Percentiles rank a stretch among this genome's conserved stretches.
phyloP scores from a whole-genome alignment of 305 asterid genomes.

The Stenogyne calaminthoides region DNA sequence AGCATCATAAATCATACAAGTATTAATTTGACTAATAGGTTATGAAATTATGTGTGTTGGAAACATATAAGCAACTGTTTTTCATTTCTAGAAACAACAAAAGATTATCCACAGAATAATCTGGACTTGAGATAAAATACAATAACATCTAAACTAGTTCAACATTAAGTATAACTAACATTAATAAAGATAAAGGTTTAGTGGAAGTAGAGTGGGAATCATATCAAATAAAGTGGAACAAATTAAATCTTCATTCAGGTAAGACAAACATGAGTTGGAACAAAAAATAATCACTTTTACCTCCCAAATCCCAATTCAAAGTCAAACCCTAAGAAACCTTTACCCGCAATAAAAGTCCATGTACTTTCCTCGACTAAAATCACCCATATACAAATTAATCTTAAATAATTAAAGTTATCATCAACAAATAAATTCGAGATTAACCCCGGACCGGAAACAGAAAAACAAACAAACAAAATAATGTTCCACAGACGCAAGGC shows the following conservation, averaged over 20 bases:
- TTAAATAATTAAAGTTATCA: conserved; percentile 17
- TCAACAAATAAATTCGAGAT: conserved; percentile 21
- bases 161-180: conserved; percentile 7
- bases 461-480: neutral
- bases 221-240: neutral
- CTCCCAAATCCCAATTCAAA: conserved; percentile 42
- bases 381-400: conserved; percentile 26
- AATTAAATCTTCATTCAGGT: conserved; percentile 15
- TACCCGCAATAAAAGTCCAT: conserved; percentile 12
- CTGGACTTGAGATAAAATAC: neutral
- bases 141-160: conserved; percentile 1
- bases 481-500: conserved; percentile 22
- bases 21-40: conserved; percentile 8
- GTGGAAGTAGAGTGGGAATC: neutral
- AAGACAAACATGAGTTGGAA: conserved; percentile 11
- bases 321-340: conserved; percentile 45
- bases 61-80: neutral
- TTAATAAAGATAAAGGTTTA: neutral
- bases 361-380: conserved; percentile 24
- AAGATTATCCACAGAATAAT: neutral
- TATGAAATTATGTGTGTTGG: neutral
- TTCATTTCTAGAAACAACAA: neutral
- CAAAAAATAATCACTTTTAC: conserved; percentile 26
- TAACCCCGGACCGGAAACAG: neutral
- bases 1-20: conserved; percentile 9